Evolutionary conservation across 2,329 filamentous ascomycete species (phyloP).

Genomic region (Sporothrix pallida): DNA sequence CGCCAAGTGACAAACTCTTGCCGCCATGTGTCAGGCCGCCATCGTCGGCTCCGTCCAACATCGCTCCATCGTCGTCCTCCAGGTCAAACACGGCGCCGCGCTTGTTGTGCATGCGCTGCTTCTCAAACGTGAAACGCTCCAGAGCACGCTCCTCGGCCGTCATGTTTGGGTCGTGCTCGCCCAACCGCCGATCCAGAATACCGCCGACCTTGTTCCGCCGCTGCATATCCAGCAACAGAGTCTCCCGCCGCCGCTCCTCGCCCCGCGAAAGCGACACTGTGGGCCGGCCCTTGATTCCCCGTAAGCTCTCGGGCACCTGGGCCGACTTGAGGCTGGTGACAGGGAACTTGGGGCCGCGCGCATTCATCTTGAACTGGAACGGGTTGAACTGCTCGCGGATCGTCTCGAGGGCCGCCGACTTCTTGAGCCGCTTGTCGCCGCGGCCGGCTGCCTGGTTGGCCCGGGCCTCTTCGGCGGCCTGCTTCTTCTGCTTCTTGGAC

Average conservation of each 20-base stretch:
- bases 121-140: constrained; percentile 88
- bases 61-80: constrained; percentile 73
- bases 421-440: constrained; percentile 76
- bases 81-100: constrained; percentile 86
- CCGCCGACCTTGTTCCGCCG: constrained; percentile 88
- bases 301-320: constrained; percentile 56
- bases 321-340: constrained; percentile 71
- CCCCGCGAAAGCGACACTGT: constrained; percentile 83
- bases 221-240: constrained; percentile 88
- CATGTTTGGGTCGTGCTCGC: constrained; percentile 94
- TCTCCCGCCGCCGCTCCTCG: constrained; percentile 85
- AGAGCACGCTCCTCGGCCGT: constrained; percentile 90
- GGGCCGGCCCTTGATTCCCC: constrained; percentile 73
- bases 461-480: constrained; percentile 69
- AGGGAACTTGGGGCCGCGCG: constrained; percentile 81
- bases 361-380: constrained; percentile 86
- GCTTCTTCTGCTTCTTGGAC: constrained; percentile 92
- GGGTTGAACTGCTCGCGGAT: constrained; percentile 98
- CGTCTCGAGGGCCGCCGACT: constrained; percentile 76
- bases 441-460: constrained; percentile 43
- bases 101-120: constrained; percentile 73
- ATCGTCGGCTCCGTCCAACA: constrained; percentile 21
- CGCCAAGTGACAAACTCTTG: constrained; percentile 37
- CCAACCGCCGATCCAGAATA: constrained; percentile 90
- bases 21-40: constrained; percentile 59